Base-by-base conservation (phyloP, 768 basidiomycete species). In the Lanmaoa rubissima region DNA sequence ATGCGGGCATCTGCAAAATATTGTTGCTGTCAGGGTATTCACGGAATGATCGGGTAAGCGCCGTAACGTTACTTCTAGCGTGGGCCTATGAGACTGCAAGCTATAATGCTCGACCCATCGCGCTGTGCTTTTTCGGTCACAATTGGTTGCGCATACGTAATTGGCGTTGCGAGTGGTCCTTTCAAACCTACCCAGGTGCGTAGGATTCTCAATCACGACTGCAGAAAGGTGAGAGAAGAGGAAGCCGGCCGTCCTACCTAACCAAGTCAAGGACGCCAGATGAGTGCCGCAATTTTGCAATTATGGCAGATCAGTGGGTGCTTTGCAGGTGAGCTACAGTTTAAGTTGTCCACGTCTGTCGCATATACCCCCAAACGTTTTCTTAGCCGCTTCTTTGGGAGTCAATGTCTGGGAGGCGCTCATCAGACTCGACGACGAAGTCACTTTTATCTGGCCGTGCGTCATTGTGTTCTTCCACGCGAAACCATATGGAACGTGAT, bases 391-490 rank as follows among this genome's bases (percentile, higher is more conserved):
- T 32, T 48, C 61, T 28, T 53, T 51, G 35, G 1, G n/a, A 1
- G 32, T 61, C 46, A 56, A 40, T 4, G 19, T 61, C 26, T 70
- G 69, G 69, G 69, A 69, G 1, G 48, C 39, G 1, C 10, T 67
- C n/a, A 24, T 66, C 35, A 41, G 42, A 31, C 16, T 65, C 5
- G 61, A 44, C 16, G 57, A 66, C 28, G 67, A 70, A 51, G 47
- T 65, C 5, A 2, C n/a, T 35, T 64, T 50, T 39, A 58, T 69
- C 14, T 69, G 68, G 68, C 35, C 49, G 68, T 69, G 26, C 54
- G 68, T 69, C 24, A 7, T 16, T 10, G 0, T 38, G 1, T 7
- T 36, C 14, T 45, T 55, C n/a, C 28, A 16, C 16, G 4, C 11
- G 21, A 19, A n/a, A 14, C 32, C n/a, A 31, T 21, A 2, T 12